Conservation (phyloP, 768 basidiomycete genomes). For the Mycena kentingensis region DNA sequence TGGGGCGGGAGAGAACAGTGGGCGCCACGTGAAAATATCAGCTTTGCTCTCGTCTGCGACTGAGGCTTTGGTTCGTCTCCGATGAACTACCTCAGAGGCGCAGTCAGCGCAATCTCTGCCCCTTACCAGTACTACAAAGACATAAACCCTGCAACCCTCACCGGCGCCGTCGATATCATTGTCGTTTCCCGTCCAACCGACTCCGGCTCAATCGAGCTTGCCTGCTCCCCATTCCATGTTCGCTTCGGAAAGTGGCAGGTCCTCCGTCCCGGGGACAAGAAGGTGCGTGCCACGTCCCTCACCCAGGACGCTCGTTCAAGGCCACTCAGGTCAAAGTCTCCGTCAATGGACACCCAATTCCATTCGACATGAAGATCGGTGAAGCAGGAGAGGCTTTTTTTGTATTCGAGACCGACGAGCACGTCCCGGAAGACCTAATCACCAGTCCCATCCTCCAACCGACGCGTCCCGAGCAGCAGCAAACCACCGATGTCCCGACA, state of each 20-base stretch:
- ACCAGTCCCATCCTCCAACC: slow-evolving; percentile 88
- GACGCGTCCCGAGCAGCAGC: slow-evolving; percentile 46
- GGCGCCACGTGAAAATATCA: background rate
- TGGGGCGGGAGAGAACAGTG: background rate
- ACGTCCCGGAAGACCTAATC: slow-evolving; percentile 89
- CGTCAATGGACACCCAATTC: slow-evolving; percentile 83
- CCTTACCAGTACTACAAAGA: slow-evolving; percentile 91
- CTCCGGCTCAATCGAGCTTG: slow-evolving; percentile 67
- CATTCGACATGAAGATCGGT: slow-evolving; percentile 97
- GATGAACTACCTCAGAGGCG: slow-evolving; percentile 90
- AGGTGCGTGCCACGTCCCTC: slow-evolving; percentile 45
- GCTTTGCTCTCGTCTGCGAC: background rate
- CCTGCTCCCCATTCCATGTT: slow-evolving; percentile 95
- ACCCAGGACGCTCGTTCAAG: background rate
- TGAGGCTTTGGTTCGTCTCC: too few species aligned
- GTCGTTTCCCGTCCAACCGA: slow-evolving; percentile 79
- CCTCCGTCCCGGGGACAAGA: slow-evolving; percentile 90
- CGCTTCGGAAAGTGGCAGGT: slow-evolving; percentile 98
- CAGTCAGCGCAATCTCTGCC: slow-evolving; percentile 81
- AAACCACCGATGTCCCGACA: slow-evolving; percentile 28
- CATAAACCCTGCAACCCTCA: slow-evolving; percentile 95
- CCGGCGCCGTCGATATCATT: slow-evolving; percentile 98
- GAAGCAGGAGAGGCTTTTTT: slow-evolving; percentile 99
- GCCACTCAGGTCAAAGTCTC: slow-evolving; percentile 75
- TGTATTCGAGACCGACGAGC: slow-evolving; percentile 94